Conservation (phyloP, 495 filamentous ascomycete genomes). For the Aspergillus ellipticus region DNA sequence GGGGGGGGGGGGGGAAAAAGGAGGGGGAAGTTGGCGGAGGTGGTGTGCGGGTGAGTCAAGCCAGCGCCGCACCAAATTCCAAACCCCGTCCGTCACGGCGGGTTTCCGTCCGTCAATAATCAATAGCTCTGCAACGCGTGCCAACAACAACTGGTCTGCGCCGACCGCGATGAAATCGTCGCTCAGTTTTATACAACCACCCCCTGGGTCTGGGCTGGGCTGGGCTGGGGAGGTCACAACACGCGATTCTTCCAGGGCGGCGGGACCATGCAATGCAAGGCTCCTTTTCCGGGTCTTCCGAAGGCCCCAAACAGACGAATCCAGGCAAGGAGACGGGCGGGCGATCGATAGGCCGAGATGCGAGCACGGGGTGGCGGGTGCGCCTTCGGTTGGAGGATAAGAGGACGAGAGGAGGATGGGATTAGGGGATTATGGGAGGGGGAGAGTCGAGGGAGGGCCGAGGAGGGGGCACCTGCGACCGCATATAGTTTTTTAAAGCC, state of each 20-base stretch:
- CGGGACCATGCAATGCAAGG: neutral
- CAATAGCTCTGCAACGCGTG: too few species aligned
- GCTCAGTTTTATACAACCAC: neutral
- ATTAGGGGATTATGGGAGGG: too few species aligned
- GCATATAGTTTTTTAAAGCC: neutral
- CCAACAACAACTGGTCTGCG: too few species aligned
- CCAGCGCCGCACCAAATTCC: too few species aligned
- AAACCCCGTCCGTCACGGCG: conserved; percentile 11
- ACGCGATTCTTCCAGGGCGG: neutral
- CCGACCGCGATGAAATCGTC: too few species aligned
- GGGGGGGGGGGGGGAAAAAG: neutral
- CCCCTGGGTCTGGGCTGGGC: too few species aligned
- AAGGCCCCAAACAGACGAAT: neutral
- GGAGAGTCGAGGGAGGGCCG: too few species aligned
- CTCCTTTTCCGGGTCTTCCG: conserved; percentile 3
- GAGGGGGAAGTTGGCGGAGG: conserved; percentile 9
- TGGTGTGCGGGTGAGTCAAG: conserved; percentile 27
- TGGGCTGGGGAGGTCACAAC: neutral
- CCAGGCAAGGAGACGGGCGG: neutral
- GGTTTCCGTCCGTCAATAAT: neutral
- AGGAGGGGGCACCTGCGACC: neutral
- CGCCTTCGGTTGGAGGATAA: neutral
- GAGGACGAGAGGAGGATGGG: neutral
- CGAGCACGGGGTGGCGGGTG: neutral
- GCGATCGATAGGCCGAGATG: neutral